Evolutionary conservation across 2,329 filamentous ascomycete species (phyloP), one percentile per base, ranked within the genome.

Genomic region (Chlorencoelia australis): DNA sequence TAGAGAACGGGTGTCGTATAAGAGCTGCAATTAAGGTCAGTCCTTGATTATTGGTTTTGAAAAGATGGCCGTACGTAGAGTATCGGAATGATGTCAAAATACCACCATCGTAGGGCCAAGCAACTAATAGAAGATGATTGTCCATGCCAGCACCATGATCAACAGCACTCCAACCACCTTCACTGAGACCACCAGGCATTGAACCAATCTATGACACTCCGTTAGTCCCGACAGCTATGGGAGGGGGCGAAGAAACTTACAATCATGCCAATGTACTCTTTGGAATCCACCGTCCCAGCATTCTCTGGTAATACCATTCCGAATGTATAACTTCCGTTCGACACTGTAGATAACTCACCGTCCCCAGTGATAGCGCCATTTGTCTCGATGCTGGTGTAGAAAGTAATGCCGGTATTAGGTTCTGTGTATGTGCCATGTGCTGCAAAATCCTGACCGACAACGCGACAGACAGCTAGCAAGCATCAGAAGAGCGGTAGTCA

Each of bases 91-190:
- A 70, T 0, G 74, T 76, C 18, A 71, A 58, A 33, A 79, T 61
- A 22, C 70, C 54, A 11, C 47, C 49, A 14, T 67, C 62, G 43
- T 69, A 62, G 26, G 73, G 67, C 64, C 71, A 79, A 2, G 70
- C 70, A 45, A 75, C 59, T 11, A 80, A 58, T 35, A 80, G 65
- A 3, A 79, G 59, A 24, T 66, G 66, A 44, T 67, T 66, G 6
- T 66, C 69, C 75, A 80, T 80, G 21, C 42, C 37, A 29, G 46
- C 53, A 7, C 66, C 68, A 35, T 78, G 62, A 1, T 69, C 67
- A 14, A 79, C 49, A 45, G 73, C 73, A 48, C 72, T 69, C 69
- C 70, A 79, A 11, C 73, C 75, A n/a, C n/a, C n/a, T n/a, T n/a
- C n/a, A n/a, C n/a, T n/a, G 16, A 64, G 66, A 3, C 59, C 55